Evolutionary conservation across 1,139 yeast genomes (phyloP).

Genomic region (Geotrichum restrictum): DNA sequence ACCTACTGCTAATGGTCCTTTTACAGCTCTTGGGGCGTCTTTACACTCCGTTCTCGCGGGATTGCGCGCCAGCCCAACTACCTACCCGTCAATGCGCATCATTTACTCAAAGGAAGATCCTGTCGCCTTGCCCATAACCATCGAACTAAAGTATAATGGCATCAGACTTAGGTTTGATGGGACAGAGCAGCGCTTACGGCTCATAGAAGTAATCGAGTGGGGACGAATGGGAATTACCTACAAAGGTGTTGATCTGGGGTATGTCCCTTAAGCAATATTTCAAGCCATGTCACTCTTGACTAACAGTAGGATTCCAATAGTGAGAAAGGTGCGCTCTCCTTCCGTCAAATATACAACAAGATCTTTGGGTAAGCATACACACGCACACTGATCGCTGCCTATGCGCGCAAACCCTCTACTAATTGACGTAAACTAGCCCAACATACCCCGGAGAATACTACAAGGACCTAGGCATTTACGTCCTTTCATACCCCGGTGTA

Average conservation of each 20-base stretch:
- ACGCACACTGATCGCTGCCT: no score
- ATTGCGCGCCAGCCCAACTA: conserved; percentile 27
- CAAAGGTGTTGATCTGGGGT: conserved; percentile 32
- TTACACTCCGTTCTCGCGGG: conserved; percentile 26
- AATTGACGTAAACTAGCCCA: no score
- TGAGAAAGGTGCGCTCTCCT: conserved; percentile 17
- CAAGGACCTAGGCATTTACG: conserved; percentile 22
- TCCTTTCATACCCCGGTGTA: conserved; percentile 37
- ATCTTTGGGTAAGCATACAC: conserved; percentile 29
- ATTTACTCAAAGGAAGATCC: conserved; percentile 27
- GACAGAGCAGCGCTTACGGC: conserved; percentile 28
- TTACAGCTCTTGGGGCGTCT: conserved; percentile 24
- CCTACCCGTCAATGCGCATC: conserved; percentile 31
- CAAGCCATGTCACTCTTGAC: neutral
- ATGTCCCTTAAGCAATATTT: neutral
- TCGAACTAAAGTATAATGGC: conserved; percentile 31
- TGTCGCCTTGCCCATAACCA: conserved; percentile 25
- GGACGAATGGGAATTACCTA: conserved; percentile 28
- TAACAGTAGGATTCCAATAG: neutral
- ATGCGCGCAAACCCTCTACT: no score
- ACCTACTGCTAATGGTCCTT: neutral
- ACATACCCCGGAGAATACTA: conserved; percentile 33
- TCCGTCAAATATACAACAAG: conserved; percentile 32
- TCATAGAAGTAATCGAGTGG: conserved; percentile 33
- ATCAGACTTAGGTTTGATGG: conserved; percentile 33